These are phyloP conservation scores for Pythium rhizo-oryzae DNA, from an alignment of 352 stramenopile species.

Conservation along the genomic window DNA sequence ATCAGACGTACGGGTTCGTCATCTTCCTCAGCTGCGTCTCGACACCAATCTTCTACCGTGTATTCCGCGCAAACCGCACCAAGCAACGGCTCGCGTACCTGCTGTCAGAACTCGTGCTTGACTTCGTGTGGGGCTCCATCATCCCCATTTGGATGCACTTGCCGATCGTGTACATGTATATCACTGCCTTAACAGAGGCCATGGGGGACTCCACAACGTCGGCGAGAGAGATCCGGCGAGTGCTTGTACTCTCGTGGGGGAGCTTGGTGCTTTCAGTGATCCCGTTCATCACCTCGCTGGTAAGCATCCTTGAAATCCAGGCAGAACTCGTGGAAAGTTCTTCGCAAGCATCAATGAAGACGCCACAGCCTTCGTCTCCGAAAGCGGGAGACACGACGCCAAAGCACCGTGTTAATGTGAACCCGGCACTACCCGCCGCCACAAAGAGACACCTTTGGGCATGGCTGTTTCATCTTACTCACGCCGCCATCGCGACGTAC, in stretches of 20 bases:
- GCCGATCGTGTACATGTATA: constrained; percentile 15
- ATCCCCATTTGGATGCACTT: constrained; percentile 29
- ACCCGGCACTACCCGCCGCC: no score
- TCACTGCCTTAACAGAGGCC: neutral
- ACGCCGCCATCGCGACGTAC: constrained; percentile 3
- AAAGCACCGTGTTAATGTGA: neutral
- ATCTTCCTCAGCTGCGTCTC: constrained; percentile 24
- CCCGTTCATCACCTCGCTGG: constrained; percentile 24
- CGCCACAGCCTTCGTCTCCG: neutral
- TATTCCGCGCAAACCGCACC: neutral
- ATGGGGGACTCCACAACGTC: constrained; percentile 11
- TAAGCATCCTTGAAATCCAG: constrained; percentile 21
- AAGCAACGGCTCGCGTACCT: constrained; percentile 22
- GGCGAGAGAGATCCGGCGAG: constrained; percentile 24
- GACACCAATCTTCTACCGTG: neutral
- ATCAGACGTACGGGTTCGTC: constrained; percentile 19
- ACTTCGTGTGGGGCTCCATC: constrained; percentile 31
- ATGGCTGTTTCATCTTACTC: neutral
- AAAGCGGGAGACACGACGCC: neutral
- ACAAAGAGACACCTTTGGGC: neutral
- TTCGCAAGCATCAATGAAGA: neutral
- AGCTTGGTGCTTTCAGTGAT: constrained; percentile 24
- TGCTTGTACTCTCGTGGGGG: constrained; percentile 27
- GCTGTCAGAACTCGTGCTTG: constrained; percentile 26
- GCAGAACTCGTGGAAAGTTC: neutral